These are phyloP conservation scores for Beta vulgaris DNA, from an alignment of 148 eudicot species.

Conservation along the genomic window DNA sequence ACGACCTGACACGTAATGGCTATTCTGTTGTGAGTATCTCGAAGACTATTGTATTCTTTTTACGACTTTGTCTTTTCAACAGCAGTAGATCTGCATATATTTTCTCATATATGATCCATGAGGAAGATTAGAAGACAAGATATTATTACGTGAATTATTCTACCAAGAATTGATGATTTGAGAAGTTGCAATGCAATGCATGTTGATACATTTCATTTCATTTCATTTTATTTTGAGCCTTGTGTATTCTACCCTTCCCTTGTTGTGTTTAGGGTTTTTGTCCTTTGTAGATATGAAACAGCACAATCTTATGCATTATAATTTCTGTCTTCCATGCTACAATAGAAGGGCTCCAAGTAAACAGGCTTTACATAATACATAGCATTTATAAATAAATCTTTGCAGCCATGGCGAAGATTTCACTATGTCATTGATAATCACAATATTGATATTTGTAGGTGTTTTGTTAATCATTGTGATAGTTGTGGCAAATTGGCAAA, in stretches of 20 bases:
- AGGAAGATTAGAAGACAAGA: background rate
- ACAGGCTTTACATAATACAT: background rate
- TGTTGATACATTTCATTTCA: conserved; percentile 6
- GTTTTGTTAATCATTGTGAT: background rate
- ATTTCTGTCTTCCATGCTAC: background rate
- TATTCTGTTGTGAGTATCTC: conserved; percentile 87
- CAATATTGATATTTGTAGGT: background rate
- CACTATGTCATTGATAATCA: background rate
- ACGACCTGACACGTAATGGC: conserved; percentile 91
- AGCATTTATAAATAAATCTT: background rate
- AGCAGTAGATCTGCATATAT: background rate
- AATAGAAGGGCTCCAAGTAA: background rate
- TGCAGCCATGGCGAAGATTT: background rate
- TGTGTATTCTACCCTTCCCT: background rate
- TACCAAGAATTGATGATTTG: background rate
- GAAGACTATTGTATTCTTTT: conserved; percentile 9
- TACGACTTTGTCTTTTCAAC: background rate
- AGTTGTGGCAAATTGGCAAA: background rate
- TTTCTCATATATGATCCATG: background rate
- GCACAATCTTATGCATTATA: background rate
- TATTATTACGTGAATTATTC: background rate
- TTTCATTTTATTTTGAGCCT: background rate
- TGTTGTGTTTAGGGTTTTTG: background rate
- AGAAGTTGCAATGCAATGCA: background rate
- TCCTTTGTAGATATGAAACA: background rate